A percentile compares a stretch with the other conserved stretches of the same genome.
Evolutionary conservation across 331 rosid species (phyloP).

Genomic region (Acacia pycnantha): DNA sequence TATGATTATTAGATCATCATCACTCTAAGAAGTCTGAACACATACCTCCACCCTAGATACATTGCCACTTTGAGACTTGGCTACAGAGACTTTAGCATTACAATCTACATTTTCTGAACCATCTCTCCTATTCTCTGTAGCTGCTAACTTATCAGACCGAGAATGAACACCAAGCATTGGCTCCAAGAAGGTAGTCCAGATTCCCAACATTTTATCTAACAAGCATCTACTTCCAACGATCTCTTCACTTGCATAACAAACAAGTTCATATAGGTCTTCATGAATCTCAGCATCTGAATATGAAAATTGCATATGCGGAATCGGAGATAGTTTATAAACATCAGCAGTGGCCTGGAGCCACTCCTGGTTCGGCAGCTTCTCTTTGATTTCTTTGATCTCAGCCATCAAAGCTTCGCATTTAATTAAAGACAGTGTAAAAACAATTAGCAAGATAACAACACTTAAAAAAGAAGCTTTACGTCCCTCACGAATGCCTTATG

Average conservation of each 20-base stretch:
- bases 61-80: conserved; percentile 43
- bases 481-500: not conserved
- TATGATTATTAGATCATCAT: not conserved
- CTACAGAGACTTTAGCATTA: conserved; percentile 46
- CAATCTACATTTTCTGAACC: conserved; percentile 11
- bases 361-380: conserved; percentile 68
- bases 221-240: conserved; percentile 61
- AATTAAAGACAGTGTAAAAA: conserved; percentile 23
- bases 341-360: conserved; percentile 67
- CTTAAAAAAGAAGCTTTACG: not conserved
- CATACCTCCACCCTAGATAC: conserved; percentile 60
- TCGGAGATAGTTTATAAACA: conserved; percentile 60
- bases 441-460: conserved; percentile 11
- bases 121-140: too few species aligned
- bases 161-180: conserved; percentile 71
- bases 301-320: conserved; percentile 72
- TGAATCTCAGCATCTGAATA: conserved; percentile 63
- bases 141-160: conserved; percentile 32
- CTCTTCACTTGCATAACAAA: conserved; percentile 68
- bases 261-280: conserved; percentile 77
- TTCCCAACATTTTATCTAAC: conserved; percentile 62
- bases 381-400: conserved; percentile 79
- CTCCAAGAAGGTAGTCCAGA: conserved; percentile 71
- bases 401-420: conserved; percentile 59
- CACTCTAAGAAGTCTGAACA: not conserved